Base-by-base conservation (phyloP, 192 early-diverging fungal species). In the Coemansia sp. region DNA sequence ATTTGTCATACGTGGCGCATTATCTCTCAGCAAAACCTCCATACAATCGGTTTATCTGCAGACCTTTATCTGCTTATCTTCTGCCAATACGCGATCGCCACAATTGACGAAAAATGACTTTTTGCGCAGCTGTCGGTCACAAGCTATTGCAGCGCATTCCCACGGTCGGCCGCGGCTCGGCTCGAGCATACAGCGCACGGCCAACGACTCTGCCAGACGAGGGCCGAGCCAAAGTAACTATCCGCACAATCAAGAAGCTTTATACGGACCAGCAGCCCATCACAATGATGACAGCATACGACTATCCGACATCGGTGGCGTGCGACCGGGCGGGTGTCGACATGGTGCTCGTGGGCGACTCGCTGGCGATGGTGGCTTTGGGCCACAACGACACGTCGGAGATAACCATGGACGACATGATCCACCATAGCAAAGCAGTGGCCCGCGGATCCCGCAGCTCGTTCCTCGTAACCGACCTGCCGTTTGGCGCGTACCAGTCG, bases 361-460 rank as follows among this genome's bases (percentile, higher is more conserved):
- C 92, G 2, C 78, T 98, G 54, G 97, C 94, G 12, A 99, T 99
- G 97, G 97, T 99, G 0, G 88, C 92, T 6, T 78, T 99, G 48
- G 97, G 97, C 6, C 88, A 92, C 71, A 85, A 91, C 18, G 87
- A 86, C 27, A 97, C 95, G 10, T 91, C 90, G 50, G 84, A 84
- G 51, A 82, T 96, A 32, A 96, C 95, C 2, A 82, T 97, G 50
- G 92, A 97, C 57, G 93, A 97, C 75, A 99, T 99, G 95, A 62
- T 98, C 24, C 94, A 98, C 75, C 97, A 99, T 60, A 92, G 87
- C 76, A 81, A 84, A 53, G 96, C 96, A 3, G 94, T 96, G 11
- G 83, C 92, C 5, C 85, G 94, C 14, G 96, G 96, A 14, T 75
- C 76, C 19, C 89, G 87, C 63, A 74, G 80, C 16, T 70, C 92